Base-by-base conservation (phyloP, 1,284 basidiomycete genomes). In the Rhodotorula sp. region DNA sequence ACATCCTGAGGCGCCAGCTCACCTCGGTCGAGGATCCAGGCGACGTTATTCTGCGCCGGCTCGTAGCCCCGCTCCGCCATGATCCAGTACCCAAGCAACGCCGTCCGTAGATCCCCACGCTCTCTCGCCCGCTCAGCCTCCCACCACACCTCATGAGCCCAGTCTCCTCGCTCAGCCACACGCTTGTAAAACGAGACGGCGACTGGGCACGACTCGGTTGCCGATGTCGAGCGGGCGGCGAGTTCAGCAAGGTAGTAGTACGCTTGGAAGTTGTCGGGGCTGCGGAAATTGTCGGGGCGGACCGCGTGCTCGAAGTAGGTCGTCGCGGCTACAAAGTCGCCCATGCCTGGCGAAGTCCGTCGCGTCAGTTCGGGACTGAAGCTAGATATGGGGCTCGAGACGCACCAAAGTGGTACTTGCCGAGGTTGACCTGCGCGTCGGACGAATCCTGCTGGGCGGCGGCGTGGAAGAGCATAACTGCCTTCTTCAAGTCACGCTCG, bases 31-130 rank as follows among this genome's bases (percentile, higher is more conserved):
- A 99, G 83, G 67, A 95, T 85, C 79, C 89, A 96, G 0, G 94
- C 96, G 17, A 99, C 83, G 77, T 99, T 99, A 80, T 94, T 98
- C 82, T 98, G 94, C 3, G 92, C 95, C 48, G 89, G 85, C 80
- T 99, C 95, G 62, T 87, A 89, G 0, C 96, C 96, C 73, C 91
- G 84, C 82, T 99, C 96, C 8, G 92, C 92, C 47, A 93, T 90
- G 63, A 96, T 86, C 89, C 91, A 94, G 91, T 94, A 97, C 59
- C 90, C 88, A n/a, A 96, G 81, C 81, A 96, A 86, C 2, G 90
- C 90, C 65, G 70, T 81, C 78, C 79, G 78, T 64, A 88, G 85
- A 13, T 89, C 88, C 2, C 87, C 89, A 8, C 85, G 83, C 76
- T 85, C 84, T 90, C 93, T 94, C 15, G 87, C 86, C 63, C 84